These are phyloP conservation scores for Moniliophthora roreri DNA, from an alignment of 1,284 basidiomycete species.

Conservation along the genomic window DNA sequence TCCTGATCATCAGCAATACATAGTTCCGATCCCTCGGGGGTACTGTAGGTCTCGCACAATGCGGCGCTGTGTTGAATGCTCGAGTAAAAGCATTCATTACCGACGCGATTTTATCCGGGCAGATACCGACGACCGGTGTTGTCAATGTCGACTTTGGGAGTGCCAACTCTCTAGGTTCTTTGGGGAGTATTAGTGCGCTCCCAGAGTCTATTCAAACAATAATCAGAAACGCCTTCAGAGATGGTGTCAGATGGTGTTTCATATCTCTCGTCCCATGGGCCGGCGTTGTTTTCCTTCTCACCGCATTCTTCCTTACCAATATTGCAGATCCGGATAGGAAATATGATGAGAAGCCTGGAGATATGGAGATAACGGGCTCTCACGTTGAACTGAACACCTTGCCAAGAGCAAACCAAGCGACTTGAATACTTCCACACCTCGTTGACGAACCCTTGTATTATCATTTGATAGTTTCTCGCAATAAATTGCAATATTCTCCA, in stretches of 20 bases:
- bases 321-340: conserved; percentile 28
- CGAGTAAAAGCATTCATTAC: conserved; percentile 38
- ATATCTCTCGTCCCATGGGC: conserved; percentile 49
- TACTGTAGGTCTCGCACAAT: conserved; percentile 53
- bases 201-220: conserved; percentile 31
- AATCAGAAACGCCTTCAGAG: conserved; percentile 39
- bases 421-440: too few species aligned
- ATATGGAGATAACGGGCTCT: background rate
- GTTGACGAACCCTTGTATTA: too few species aligned
- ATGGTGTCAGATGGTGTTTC: conserved; percentile 43
- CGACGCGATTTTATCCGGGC: conserved; percentile 24
- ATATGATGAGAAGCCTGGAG: background rate
- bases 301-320: conserved; percentile 35
- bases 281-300: conserved; percentile 32
- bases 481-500: conserved; percentile 53
- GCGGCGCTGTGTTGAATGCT: conserved; percentile 43
- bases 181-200: conserved; percentile 30
- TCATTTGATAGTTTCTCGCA: too few species aligned
- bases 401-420: background rate
- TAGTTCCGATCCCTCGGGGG: conserved; percentile 52
- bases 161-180: background rate
- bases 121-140: conserved; percentile 20
- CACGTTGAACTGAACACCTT: background rate
- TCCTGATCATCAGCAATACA: background rate
- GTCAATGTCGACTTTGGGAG: background rate